Evolutionary conservation across 345 rosid species (phyloP).

Genomic region (Abelmoschus esculentus): DNA sequence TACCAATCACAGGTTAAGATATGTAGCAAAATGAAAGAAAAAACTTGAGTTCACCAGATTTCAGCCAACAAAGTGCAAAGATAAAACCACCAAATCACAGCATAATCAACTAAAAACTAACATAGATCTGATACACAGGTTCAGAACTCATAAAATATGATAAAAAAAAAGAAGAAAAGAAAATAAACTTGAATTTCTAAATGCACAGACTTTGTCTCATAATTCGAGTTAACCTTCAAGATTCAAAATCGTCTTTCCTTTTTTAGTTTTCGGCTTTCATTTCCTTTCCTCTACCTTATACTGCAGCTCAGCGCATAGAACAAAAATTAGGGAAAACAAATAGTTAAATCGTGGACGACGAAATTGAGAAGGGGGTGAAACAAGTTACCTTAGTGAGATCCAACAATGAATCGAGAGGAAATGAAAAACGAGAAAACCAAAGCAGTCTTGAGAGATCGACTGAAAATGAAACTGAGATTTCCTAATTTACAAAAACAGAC

Average conservation of each 20-base stretch:
- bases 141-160: background rate
- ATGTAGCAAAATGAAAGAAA: background rate
- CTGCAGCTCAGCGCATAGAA: background rate
- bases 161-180: background rate
- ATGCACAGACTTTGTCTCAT: background rate
- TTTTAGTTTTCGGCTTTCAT: background rate
- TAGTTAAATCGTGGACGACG: background rate
- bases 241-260: background rate
- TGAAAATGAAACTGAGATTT: slow-evolving; percentile 11
- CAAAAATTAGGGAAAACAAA: background rate
- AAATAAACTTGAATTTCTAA: background rate
- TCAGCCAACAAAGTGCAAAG: background rate
- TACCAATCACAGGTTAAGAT: background rate
- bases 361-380: background rate
- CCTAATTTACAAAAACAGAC: background rate
- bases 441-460: slow-evolving; percentile 10
- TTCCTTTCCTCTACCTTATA: slow-evolving; percentile 1
- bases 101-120: slow-evolving; percentile 7
- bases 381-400: slow-evolving; percentile 12
- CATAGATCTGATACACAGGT: background rate
- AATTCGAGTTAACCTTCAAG: background rate
- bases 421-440: slow-evolving; percentile 14
- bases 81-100: slow-evolving; percentile 1
- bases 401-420: background rate
- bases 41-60: background rate